phyloP scores from a whole-genome alignment of 768 basidiomycete species.

The Hortiboletus flavorubellus region DNA sequence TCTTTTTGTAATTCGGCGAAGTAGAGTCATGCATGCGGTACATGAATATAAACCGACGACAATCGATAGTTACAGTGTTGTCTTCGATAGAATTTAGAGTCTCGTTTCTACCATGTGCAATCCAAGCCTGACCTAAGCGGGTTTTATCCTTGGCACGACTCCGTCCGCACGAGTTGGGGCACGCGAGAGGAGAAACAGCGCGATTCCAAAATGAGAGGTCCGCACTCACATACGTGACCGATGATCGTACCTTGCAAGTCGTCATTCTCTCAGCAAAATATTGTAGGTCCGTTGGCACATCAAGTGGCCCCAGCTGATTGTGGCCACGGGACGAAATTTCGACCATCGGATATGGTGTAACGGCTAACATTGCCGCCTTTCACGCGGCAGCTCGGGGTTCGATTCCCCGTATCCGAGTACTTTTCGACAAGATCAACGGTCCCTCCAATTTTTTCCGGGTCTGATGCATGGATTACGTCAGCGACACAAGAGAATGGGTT shows the following conservation, averaged over 20 bases:
- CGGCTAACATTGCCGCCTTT: constrained; percentile 67
- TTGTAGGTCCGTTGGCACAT: too few species aligned
- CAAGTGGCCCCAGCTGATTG: neutral
- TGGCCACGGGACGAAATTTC: too few species aligned
- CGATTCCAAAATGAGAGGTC: neutral
- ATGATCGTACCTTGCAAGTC: neutral
- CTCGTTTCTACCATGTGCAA: neutral
- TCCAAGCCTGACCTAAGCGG: neutral
- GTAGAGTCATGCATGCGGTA: neutral
- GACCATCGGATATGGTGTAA: constrained; percentile 54
- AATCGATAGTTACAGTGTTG: neutral
- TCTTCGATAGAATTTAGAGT: neutral
- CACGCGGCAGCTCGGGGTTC: constrained; percentile 45
- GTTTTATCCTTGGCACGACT: neutral
- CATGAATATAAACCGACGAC: neutral
- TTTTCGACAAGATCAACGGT: neutral
- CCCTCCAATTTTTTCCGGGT: too few species aligned
- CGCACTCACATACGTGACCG: neutral
- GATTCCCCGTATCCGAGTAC: constrained; percentile 31
- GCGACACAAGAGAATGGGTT: too few species aligned
- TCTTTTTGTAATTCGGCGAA: neutral
- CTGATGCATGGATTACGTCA: neutral
- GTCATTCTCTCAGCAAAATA: neutral
- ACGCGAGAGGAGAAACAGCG: neutral
- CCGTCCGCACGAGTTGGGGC: constrained; percentile 4